Evolutionary conservation across 2,329 filamentous ascomycete species (phyloP).

Genomic region (Huntiella abstrusa): DNA sequence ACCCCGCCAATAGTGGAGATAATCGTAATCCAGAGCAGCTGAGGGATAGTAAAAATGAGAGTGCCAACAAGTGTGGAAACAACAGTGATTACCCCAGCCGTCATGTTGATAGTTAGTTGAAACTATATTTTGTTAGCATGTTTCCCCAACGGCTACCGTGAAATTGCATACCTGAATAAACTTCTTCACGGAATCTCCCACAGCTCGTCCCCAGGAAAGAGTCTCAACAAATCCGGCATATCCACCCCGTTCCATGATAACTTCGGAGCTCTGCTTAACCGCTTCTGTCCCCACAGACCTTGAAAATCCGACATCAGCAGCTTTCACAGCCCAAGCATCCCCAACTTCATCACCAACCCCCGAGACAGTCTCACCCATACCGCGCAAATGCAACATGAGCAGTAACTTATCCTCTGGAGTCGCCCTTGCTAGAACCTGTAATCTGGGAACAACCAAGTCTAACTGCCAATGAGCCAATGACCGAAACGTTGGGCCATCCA

Average conservation of each 20-base stretch:
- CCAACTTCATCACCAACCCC: conserved; percentile 51
- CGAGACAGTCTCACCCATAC: conserved; percentile 46
- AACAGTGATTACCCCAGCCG: conserved; percentile 38
- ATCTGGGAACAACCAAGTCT: conserved; percentile 36
- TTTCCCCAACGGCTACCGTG: not conserved
- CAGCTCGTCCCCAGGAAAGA: conserved; percentile 41
- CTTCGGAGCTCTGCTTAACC: conserved; percentile 41
- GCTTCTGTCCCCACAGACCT: conserved; percentile 51
- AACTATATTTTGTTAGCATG: conserved; percentile 20
- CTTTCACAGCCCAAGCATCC: conserved; percentile 45
- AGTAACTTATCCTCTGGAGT: conserved; percentile 52
- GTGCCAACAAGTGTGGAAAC: conserved; percentile 32
- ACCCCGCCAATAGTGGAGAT: conserved; percentile 43
- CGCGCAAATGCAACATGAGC: conserved; percentile 43
- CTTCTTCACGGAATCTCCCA: conserved; percentile 45
- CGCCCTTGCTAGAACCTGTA: conserved; percentile 50
- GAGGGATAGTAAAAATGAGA: conserved; percentile 37
- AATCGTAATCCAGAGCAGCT: conserved; percentile 41
- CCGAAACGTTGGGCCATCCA: conserved; percentile 36
- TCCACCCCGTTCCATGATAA: conserved; percentile 44
- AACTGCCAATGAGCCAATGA: conserved; percentile 29
- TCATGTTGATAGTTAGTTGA: conserved; percentile 43
- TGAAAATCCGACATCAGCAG: conserved; percentile 47
- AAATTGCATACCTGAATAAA: conserved; percentile 34
- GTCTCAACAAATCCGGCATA: conserved; percentile 44